Evolutionary conservation across 768 basidiomycete species (phyloP).

Genomic region (Mycena olivaceomarginata): DNA sequence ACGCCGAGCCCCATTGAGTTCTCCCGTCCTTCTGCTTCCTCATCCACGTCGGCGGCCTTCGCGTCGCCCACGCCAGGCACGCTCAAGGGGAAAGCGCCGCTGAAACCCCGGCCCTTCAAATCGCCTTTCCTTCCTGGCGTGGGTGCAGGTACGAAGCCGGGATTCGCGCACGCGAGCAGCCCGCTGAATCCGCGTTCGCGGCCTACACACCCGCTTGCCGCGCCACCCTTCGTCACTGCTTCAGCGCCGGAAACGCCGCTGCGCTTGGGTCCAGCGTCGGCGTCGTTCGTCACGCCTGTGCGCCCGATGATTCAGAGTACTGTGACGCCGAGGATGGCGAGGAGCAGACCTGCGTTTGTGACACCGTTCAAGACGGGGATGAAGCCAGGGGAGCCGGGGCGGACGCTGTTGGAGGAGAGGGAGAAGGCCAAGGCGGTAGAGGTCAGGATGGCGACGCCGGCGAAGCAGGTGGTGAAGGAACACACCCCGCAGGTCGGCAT

Average conservation of each 20-base stretch:
- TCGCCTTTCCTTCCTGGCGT: constrained; percentile 35
- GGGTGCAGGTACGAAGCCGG: constrained; percentile 6
- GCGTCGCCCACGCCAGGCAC: constrained; percentile 39
- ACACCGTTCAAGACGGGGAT: constrained; percentile 79
- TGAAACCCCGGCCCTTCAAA: constrained; percentile 50
- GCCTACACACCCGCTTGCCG: constrained; percentile 56
- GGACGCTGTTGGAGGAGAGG: constrained; percentile 51
- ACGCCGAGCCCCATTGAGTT: constrained; percentile 63
- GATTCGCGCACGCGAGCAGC: constrained; percentile 46
- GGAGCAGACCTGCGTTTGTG: constrained; percentile 65
- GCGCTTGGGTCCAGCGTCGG: constrained; percentile 18
- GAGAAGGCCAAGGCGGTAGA: constrained; percentile 43
- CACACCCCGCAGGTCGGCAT: constrained; percentile 20
- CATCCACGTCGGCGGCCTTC: constrained; percentile 38
- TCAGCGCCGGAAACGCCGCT: constrained; percentile 36
- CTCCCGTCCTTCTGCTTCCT: constrained; percentile 45
- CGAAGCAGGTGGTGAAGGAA: constrained; percentile 28
- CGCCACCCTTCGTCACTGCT: constrained; percentile 45
- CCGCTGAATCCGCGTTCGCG: constrained; percentile 54
- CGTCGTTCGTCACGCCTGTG: constrained; percentile 43
- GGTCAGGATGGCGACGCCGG: constrained; percentile 31
- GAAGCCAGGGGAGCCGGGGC: constrained; percentile 65
- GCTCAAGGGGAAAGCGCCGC: constrained; percentile 35
- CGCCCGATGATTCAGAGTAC: constrained; percentile 19
- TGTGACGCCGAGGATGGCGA: constrained; percentile 24